Percentiles rank a stretch among this genome's conserved stretches.
These are phyloP conservation scores for Barbarea vulgaris DNA, from an alignment of 345 rosid genomes.

Conservation along the genomic window DNA sequence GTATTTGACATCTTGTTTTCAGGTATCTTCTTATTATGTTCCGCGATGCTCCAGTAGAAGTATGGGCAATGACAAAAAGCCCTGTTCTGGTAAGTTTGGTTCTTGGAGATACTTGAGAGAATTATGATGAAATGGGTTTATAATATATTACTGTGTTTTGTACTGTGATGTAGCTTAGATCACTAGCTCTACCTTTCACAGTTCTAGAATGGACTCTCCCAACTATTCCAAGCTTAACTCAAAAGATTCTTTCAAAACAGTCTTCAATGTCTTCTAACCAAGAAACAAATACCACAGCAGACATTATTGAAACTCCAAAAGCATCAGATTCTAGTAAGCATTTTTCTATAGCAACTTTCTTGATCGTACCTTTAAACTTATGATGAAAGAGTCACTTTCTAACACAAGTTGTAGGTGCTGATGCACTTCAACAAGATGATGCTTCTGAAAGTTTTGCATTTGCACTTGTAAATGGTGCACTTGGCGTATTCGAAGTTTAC, in stretches of 20 bases:
- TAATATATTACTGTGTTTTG: constrained; percentile 50
- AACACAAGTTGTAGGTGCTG: constrained; percentile 50
- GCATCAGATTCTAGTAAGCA: constrained; percentile 64
- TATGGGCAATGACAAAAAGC: constrained; percentile 93
- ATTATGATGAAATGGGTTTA: constrained; percentile 7
- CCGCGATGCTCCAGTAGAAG: constrained; percentile 93
- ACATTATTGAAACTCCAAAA: constrained; percentile 50
- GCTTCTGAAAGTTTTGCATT: constrained; percentile 82
- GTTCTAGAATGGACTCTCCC: constrained; percentile 97
- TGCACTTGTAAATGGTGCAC: constrained; percentile 89
- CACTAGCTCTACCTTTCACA: constrained; percentile 96
- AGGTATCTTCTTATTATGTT: constrained; percentile 93
- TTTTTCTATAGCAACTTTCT: not conserved
- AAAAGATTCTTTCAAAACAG: constrained; percentile 54
- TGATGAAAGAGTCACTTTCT: constrained; percentile 16
- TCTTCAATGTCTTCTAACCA: constrained; percentile 47
- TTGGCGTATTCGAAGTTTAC: constrained; percentile 90
- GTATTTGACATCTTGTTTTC: constrained; percentile 26
- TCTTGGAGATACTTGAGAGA: not conserved
- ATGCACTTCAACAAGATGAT: constrained; percentile 66
- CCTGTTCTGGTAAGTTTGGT: constrained; percentile 70
- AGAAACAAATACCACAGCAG: constrained; percentile 40
- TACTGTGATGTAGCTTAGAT: constrained; percentile 89
- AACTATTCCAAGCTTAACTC: constrained; percentile 65
- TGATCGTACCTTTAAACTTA: constrained; percentile 9